These are phyloP conservation scores for Termitomyces sp. DNA, from an alignment of 1,284 basidiomycete genomes.

Conservation along the genomic window DNA sequence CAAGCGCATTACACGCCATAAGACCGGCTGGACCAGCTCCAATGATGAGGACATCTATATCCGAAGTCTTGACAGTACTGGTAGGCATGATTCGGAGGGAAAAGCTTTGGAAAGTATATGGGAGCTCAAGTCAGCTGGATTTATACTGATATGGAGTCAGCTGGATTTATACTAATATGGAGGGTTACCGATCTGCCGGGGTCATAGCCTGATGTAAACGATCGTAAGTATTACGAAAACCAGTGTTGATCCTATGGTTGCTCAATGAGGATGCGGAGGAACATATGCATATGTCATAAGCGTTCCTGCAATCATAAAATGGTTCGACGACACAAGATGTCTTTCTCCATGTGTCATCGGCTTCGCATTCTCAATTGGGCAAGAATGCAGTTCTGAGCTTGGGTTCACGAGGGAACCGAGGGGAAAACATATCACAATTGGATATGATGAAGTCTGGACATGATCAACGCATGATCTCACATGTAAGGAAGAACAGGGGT, in stretches of 20 bases:
- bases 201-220: no score
- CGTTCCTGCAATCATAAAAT: slow-evolving; percentile 5
- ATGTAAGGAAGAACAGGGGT: slow-evolving; percentile 5
- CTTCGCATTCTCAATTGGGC: slow-evolving; percentile 3
- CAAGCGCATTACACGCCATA: slow-evolving; percentile 61
- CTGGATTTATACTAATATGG: no score
- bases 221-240: not conserved
- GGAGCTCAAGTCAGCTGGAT: not conserved
- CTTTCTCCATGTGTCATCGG: not conserved
- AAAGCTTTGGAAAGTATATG: not conserved
- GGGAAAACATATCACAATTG: slow-evolving; percentile 1
- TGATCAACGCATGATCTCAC: not conserved
- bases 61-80: slow-evolving; percentile 25
- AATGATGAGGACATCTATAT: slow-evolving; percentile 53
- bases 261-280: not conserved
- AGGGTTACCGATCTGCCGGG: no score
- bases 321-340: slow-evolving; percentile 7
- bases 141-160: slow-evolving; percentile 1
- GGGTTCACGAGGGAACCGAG: slow-evolving; percentile 14
- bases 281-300: not conserved
- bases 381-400: slow-evolving; percentile 2
- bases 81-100: slow-evolving; percentile 23
- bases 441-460: not conserved
- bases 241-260: not conserved
- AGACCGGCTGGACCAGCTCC: slow-evolving; percentile 47